A percentile compares a stretch with the other conserved stretches of the same genome.
Conservation (phyloP, 2,329 filamentous ascomycete species). For the Amauroascus niger region DNA sequence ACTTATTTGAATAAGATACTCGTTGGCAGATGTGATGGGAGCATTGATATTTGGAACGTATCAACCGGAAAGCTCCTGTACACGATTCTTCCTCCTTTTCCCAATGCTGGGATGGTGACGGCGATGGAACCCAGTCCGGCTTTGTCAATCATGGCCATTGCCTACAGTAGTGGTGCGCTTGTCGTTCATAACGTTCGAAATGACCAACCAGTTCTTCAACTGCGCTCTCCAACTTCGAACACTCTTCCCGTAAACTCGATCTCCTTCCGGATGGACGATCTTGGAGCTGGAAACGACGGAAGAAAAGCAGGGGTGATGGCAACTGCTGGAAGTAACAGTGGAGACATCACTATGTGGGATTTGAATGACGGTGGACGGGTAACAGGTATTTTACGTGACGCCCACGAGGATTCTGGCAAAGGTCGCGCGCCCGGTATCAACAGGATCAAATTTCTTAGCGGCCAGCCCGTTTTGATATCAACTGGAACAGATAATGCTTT, state of each 20-base stretch:
- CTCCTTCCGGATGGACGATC: constrained; percentile 78
- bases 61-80: constrained; percentile 86
- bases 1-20: constrained; percentile 96
- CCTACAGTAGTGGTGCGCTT: constrained; percentile 70
- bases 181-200: constrained; percentile 71
- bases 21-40: constrained; percentile 74
- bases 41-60: constrained; percentile 94
- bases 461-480: constrained; percentile 81
- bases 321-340: constrained; percentile 65
- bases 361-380: constrained; percentile 80
- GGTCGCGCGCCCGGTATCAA: constrained; percentile 64
- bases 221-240: constrained; percentile 57
- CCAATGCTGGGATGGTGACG: constrained; percentile 69
- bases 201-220: constrained; percentile 60
- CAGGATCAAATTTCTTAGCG: constrained; percentile 77
- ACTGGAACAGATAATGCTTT: constrained; percentile 88
- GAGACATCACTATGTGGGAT: constrained; percentile 94
- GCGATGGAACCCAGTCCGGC: constrained; percentile 76
- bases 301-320: constrained; percentile 85
- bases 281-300: constrained; percentile 81
- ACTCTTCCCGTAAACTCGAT: constrained; percentile 63
- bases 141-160: constrained; percentile 75
- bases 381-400: constrained; percentile 75
- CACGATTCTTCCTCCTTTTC: constrained; percentile 67
- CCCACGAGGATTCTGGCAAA: constrained; percentile 55